Conservation (phyloP, 257 asterid species). For the Capsicum pubescens region DNA sequence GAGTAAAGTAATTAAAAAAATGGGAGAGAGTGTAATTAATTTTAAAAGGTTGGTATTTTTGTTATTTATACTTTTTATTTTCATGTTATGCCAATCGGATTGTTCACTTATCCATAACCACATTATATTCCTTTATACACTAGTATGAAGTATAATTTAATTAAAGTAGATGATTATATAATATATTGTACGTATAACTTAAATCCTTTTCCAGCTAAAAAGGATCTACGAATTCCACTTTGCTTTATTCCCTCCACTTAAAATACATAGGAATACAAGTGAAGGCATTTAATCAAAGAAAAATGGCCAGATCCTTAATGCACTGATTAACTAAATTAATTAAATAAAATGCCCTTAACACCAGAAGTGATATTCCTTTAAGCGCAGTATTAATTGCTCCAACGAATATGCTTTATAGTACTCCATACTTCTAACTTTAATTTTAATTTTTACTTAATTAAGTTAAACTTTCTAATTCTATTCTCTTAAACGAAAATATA, state of each 20-base stretch:
- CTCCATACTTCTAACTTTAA: too few species aligned
- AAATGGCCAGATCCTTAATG: conserved; percentile 34
- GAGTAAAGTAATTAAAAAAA: too few species aligned
- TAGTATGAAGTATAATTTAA: background rate
- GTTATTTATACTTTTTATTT: too few species aligned
- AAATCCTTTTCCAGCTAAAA: background rate
- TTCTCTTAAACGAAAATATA: background rate
- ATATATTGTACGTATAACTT: background rate
- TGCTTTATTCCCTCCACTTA: conserved; percentile 38
- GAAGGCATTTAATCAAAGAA: conserved; percentile 23
- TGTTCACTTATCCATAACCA: background rate
- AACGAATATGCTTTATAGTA: too few species aligned
- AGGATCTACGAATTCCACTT: background rate
- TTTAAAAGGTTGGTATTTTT: too few species aligned
- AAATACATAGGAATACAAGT: conserved; percentile 1
- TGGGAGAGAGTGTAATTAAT: too few species aligned
- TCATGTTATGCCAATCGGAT: background rate
- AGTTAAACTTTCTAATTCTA: background rate
- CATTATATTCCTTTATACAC: background rate
- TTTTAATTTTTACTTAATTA: background rate
- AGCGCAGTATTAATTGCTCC: too few species aligned
- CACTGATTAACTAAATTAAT: conserved; percentile 1
- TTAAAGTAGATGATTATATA: conserved; percentile 9
- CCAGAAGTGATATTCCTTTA: conserved; percentile 26
- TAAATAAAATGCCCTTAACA: background rate